Conservation (phyloP, 352 stramenopile species). For the Globisporangium spinosum region DNA sequence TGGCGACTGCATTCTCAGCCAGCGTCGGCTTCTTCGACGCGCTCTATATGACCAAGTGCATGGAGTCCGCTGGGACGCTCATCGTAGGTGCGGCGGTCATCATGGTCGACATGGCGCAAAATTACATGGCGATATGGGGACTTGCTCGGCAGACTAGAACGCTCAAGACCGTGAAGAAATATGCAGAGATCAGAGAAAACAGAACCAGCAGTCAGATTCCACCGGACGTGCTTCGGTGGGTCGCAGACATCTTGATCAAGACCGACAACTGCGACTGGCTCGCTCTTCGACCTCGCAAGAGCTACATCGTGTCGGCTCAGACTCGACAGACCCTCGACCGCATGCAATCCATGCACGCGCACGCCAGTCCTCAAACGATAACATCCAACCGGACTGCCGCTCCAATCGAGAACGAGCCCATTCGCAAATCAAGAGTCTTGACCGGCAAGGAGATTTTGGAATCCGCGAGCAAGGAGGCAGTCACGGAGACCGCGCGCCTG, state of each 20-base stretch:
- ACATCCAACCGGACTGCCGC: no score
- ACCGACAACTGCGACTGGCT: background rate
- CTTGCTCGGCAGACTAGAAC: background rate
- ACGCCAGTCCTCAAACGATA: no score
- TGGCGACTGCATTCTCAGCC: background rate
- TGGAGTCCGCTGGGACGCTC: conserved; percentile 17
- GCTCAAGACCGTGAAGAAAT: background rate
- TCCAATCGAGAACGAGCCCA: no score
- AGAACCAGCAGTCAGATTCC: background rate
- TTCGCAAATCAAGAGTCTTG: background rate
- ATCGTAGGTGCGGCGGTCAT: conserved; percentile 20
- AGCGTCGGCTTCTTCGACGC: conserved; percentile 16
- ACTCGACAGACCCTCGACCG: no score
- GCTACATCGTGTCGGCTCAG: no score
- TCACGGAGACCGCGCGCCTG: background rate
- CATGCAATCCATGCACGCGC: no score
- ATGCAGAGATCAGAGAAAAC: background rate
- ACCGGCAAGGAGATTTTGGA: background rate
- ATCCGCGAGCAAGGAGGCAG: background rate
- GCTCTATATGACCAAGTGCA: conserved; percentile 23
- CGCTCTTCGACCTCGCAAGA: background rate
- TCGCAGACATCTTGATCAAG: background rate
- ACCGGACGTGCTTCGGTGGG: background rate
- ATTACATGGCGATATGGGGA: background rate
- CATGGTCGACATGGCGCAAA: conserved; percentile 1